Conservation (phyloP, 2,329 filamentous ascomycete genomes). For the Stachybotrys echinatus region DNA sequence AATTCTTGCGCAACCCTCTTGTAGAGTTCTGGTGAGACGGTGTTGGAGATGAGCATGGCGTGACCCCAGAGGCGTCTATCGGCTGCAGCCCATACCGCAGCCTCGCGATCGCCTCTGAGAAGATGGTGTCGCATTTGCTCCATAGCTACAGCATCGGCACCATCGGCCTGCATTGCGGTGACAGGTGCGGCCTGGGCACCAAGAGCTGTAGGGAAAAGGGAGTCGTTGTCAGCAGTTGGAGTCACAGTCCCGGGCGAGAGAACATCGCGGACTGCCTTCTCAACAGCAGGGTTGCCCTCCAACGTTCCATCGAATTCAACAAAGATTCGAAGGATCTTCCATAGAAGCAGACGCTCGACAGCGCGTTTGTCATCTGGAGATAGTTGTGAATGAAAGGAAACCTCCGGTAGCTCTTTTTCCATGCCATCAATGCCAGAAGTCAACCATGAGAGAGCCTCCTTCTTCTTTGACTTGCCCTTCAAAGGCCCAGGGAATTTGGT, state of each 20-base stretch:
- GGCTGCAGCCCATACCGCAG: slow-evolving; percentile 88
- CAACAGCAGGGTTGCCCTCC: slow-evolving; percentile 66
- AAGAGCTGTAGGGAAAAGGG: slow-evolving; percentile 17
- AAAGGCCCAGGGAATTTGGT: slow-evolving; percentile 86
- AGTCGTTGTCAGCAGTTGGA: slow-evolving; percentile 16
- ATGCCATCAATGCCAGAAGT: slow-evolving; percentile 67
- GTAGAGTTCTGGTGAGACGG: slow-evolving; percentile 76
- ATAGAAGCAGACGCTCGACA: slow-evolving; percentile 76
- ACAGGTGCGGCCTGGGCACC: slow-evolving; percentile 17
- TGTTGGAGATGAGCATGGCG: slow-evolving; percentile 81
- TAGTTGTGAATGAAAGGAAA: slow-evolving; percentile 41
- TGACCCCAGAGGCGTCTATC: slow-evolving; percentile 96
- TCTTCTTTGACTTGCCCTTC: slow-evolving; percentile 89
- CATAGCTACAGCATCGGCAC: slow-evolving; percentile 63
- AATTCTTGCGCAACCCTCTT: slow-evolving; percentile 95
- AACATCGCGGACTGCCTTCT: slow-evolving; percentile 69
- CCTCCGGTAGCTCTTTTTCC: slow-evolving; percentile 53
- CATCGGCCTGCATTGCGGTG: slow-evolving; percentile 51
- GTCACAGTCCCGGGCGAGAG: slow-evolving; percentile 54
- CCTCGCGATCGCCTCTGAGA: slow-evolving; percentile 77
- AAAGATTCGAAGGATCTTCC: slow-evolving; percentile 78
- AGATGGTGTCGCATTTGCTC: slow-evolving; percentile 69
- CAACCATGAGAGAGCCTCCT: slow-evolving; percentile 82
- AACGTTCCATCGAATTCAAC: slow-evolving; percentile 82
- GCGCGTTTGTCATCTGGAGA: slow-evolving; percentile 63